Conservation (phyloP, 441 rosid genomes). For the Adansonia grandidieri region DNA sequence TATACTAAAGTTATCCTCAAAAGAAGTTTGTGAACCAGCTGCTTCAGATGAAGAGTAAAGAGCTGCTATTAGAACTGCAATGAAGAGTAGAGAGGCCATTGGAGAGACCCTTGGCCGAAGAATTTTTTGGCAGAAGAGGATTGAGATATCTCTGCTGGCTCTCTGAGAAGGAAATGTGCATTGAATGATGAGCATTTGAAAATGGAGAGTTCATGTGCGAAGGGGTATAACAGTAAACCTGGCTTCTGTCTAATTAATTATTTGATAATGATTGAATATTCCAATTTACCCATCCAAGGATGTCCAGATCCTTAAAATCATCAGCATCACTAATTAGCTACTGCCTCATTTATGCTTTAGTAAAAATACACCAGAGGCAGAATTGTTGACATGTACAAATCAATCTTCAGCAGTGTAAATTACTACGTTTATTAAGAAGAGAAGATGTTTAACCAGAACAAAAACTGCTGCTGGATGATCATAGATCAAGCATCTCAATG, state of each 20-base stretch:
- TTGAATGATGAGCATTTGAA: conserved; percentile 20
- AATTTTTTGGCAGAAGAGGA: background rate
- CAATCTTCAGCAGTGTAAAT: too few relatives aligned
- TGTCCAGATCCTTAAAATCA: background rate
- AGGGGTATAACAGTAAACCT: conserved; percentile 24
- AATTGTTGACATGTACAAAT: too few relatives aligned
- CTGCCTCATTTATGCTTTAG: background rate
- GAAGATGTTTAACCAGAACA: too few relatives aligned
- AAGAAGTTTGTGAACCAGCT: conserved; percentile 55
- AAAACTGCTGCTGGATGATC: too few relatives aligned
- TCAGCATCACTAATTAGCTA: background rate
- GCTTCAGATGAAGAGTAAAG: conserved; percentile 35
- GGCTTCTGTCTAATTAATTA: conserved; percentile 8
- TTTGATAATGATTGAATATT: conserved; percentile 5
- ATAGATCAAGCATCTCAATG: too few relatives aligned
- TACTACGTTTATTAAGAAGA: too few relatives aligned
- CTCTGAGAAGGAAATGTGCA: too few relatives aligned
- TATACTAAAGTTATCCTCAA: conserved; percentile 81
- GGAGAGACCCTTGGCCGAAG: conserved; percentile 39
- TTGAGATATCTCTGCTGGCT: too few relatives aligned
- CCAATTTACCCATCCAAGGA: background rate
- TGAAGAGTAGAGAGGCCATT: conserved; percentile 47
- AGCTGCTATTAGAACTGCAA: conserved; percentile 47
- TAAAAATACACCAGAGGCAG: too few relatives aligned
- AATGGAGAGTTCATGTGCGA: conserved; percentile 17